phyloP scores from a whole-genome alignment of 2,329 filamentous ascomycete species.

The Aspergillus pseudotamarii region DNA sequence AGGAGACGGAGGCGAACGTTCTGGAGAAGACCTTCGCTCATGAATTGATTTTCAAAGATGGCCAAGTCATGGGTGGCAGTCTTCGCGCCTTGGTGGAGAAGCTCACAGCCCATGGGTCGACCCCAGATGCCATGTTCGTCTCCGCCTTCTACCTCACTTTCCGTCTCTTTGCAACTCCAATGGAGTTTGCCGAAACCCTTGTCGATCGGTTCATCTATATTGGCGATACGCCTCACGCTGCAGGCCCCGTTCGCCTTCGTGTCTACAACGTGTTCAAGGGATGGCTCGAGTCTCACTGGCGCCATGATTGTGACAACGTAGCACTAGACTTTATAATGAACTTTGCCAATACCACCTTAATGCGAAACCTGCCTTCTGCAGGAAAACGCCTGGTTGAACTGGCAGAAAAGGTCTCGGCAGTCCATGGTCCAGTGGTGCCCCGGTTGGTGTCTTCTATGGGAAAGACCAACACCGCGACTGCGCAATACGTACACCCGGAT shows the following conservation, averaged over 20 bases:
- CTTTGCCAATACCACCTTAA: conserved; percentile 77
- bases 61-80: conserved; percentile 89
- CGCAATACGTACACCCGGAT: conserved; percentile 71
- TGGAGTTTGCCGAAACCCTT: conserved; percentile 77
- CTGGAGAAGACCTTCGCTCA: conserved; percentile 90
- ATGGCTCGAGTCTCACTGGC: conserved; percentile 97
- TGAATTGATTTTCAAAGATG: conserved; percentile 92
- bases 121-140: conserved; percentile 87
- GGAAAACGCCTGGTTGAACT: conserved; percentile 80
- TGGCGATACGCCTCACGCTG: conserved; percentile 72
- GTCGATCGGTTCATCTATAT: conserved; percentile 93
- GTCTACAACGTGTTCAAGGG: conserved; percentile 97
- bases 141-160: conserved; percentile 97
- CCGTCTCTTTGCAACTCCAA: conserved; percentile 82
- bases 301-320: conserved; percentile 74
- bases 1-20: conserved; percentile 80
- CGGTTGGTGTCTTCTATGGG: conserved; percentile 82
- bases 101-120: conserved; percentile 88
- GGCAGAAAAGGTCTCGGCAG: conserved; percentile 73
- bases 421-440: conserved; percentile 75
- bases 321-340: conserved; percentile 75
- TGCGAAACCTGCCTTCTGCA: conserved; percentile 70
- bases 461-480: conserved; percentile 78
- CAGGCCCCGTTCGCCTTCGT: conserved; percentile 79
- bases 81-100: conserved; percentile 90